Base-by-base conservation (phyloP, 1,284 basidiomycete species). In the Leucoagaricus sp. region DNA sequence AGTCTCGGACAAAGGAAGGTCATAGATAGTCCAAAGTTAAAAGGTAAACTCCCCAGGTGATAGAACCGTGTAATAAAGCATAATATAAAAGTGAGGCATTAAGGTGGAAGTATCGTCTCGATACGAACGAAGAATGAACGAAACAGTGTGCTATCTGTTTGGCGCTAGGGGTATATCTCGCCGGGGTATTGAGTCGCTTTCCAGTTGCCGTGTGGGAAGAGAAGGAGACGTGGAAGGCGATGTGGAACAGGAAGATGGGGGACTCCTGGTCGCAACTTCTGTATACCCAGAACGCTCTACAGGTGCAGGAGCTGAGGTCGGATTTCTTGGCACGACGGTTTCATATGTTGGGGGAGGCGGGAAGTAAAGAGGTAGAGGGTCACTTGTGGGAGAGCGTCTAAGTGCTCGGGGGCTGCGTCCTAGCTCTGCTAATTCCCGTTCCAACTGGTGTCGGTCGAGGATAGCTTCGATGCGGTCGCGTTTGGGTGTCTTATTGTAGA, bases 351-450 rank as follows among this genome's bases (percentile, higher is more conserved):
- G 70, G 8, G 82, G 81, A 23, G 74, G 76, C 13, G 72, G 76
- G 49, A 76, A 63, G 65, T 82, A 82, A 2, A 80, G 74, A 53
- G 76, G 76, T 4, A 75, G 73, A 25, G 73, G 75, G 45, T 73
- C 74, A 13, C 61, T 63, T 31, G 68, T 52, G 29, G 69, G 65
- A 7, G 61, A 61, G 19, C 64, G 67, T 28, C 69, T 63, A n/a
- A 64, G 47, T 1, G 47, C 47, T 36, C 53, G 49, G 23, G 71
- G 69, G 45, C 70, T 69, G 23, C 70, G 69, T 49, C 69, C 73
- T 50, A 76, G 63, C 63, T 81, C 76, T 58, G 74, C 76, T 65
- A 84, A 73, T 67, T 84, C 83, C 48, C 72, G 67, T 52, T 83
- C 75, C n/a, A 85, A 70, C 31, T 73, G 72, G 61, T 82, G 75